Evolutionary conservation across 2,329 filamentous ascomycete species (phyloP).

Genomic region (Pseudogymnoascus sp.): DNA sequence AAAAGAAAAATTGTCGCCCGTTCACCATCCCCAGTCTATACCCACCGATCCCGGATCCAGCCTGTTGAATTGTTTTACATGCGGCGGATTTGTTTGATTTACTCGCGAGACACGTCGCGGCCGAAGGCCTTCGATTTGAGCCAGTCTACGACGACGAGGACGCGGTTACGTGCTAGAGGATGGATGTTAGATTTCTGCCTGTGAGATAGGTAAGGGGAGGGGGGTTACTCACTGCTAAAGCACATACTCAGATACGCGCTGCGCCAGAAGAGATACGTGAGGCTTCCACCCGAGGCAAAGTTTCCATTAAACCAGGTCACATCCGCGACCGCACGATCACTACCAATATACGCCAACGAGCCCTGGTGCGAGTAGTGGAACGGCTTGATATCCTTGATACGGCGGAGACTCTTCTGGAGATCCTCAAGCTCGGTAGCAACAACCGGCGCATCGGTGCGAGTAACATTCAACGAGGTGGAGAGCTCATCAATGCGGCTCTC

Average conservation of each 20-base stretch:
- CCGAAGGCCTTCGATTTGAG: slow-evolving; percentile 95
- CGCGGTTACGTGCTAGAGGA: slow-evolving; percentile 73
- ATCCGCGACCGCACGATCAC: slow-evolving; percentile 95
- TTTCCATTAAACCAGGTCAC: slow-evolving; percentile 97
- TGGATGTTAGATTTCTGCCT: slow-evolving; percentile 18
- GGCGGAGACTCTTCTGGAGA: slow-evolving; percentile 77
- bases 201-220: neutral
- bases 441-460: slow-evolving; percentile 60
- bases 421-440: slow-evolving; percentile 70
- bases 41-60: slow-evolving; percentile 7
- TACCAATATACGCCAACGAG: slow-evolving; percentile 93
- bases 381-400: slow-evolving; percentile 90
- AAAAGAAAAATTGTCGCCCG: neutral
- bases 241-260: slow-evolving; percentile 99
- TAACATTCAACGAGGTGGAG: slow-evolving; percentile 53
- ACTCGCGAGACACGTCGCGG: slow-evolving; percentile 85
- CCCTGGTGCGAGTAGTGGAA: slow-evolving; percentile 99
- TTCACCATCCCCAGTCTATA: neutral
- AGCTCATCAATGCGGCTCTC: slow-evolving; percentile 70
- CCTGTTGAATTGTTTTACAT: neutral
- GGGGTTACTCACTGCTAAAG: slow-evolving; percentile 80
- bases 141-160: slow-evolving; percentile 92
- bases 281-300: slow-evolving; percentile 81
- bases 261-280: slow-evolving; percentile 98
- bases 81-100: slow-evolving; percentile 25